Evolutionary conservation across 495 filamentous ascomycete genomes (phyloP), one percentile per base, ranked within the genome.

Genomic region (Penicillium desertorum): DNA sequence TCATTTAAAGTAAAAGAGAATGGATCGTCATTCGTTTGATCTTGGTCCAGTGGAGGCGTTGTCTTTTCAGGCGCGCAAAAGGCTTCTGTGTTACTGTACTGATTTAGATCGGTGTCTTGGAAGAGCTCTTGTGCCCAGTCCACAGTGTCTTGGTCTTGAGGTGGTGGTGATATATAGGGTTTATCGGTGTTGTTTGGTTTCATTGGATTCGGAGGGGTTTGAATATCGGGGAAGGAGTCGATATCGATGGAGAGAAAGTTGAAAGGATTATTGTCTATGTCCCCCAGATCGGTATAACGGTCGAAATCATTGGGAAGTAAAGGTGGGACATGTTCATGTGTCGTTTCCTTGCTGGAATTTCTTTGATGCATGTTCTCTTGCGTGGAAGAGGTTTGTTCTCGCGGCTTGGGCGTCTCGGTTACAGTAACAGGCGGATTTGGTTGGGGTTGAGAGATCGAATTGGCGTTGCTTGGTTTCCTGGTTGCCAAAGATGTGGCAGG

Each of bases 101-200:
- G 51, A 2, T 48, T 12, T 16, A 66, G 27, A 3, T 67, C 55
- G 0, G 63, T 62, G 30, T 63, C 67, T 22, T 63, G 67, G 9
- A 75, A 71, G 2, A 76, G 59, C 19, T 73, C 70, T 42, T 70
- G 61, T 27, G 71, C 65, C 72, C 72, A 75, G 60, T 78, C 71
- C 1, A 73, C 55, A 29, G 59, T 54, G 17, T 72, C 63, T 4
- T 65, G 51, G 41, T 60, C 55, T 19, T 54, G 36, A 12, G 62
- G 29, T n/a, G 57, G 45, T 6, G 61, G 58, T n/a, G 58, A 61
- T 9, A 61, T 25, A 30, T 52, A 46, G 8, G 36, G 51, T 46
- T 44, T 17, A 50, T 57, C 48, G 20, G 36, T 1, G 9, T 30
- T 55, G 14, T 57, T 45, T 17, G 11, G 4, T 17, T 52, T 53